phyloP scores from a whole-genome alignment of 2,329 filamentous ascomycete genomes.

The Bretziella fagacearum region DNA sequence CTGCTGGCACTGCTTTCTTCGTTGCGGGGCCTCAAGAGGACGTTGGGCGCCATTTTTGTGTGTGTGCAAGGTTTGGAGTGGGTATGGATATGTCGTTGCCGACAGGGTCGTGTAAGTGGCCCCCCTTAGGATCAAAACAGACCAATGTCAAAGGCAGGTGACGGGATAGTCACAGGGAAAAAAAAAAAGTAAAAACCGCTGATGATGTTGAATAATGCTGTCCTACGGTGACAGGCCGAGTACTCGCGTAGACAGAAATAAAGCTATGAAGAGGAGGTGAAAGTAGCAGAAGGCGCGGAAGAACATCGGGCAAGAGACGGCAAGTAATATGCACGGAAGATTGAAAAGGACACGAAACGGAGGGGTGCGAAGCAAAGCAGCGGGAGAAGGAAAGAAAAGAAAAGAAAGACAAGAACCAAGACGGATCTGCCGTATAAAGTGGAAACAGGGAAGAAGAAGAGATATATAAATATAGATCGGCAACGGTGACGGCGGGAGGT shows the following conservation, averaged over 20 bases:
- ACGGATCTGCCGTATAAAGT: background rate
- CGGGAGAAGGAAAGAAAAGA: background rate
- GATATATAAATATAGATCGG: background rate
- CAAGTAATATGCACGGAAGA: background rate
- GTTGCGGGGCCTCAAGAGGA: background rate
- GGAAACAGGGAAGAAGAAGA: background rate
- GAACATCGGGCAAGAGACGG: background rate
- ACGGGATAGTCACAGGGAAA: too few species aligned
- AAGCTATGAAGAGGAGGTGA: background rate
- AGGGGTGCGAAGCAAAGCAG: background rate
- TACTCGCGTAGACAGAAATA: background rate
- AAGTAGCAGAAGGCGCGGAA: background rate
- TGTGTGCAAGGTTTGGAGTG: background rate
- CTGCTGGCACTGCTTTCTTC: background rate
- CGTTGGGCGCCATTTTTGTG: conserved; percentile 3
- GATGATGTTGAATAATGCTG: background rate
- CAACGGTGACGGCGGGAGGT: background rate
- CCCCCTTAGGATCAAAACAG: background rate
- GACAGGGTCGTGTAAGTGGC: background rate
- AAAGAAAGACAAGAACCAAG: background rate
- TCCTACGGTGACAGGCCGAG: background rate
- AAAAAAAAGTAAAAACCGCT: too few species aligned
- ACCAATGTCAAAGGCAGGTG: too few species aligned
- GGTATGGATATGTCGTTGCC: background rate
- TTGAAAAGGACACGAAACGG: background rate